phyloP scores from a whole-genome alignment of 2,329 filamentous ascomycete species.

The Thielaviopsis punctulata region DNA sequence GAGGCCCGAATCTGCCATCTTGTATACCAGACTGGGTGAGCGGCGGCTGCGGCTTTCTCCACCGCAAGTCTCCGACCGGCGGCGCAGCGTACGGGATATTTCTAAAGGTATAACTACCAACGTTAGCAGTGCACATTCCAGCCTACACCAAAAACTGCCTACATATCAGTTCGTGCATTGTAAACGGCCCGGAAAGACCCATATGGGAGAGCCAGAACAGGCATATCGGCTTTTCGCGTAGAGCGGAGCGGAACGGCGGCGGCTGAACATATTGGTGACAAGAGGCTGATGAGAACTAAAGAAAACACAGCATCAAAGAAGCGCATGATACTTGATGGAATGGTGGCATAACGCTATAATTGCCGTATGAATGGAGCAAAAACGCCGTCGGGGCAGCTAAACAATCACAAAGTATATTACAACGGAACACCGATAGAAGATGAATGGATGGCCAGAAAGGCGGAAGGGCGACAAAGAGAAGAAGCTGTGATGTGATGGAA shows the following conservation, averaged over 20 bases:
- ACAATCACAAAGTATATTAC: neutral
- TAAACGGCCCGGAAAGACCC: slow-evolving; percentile 12
- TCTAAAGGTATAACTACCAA: slow-evolving; percentile 18
- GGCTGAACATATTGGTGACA: neutral
- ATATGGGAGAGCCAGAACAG: slow-evolving; percentile 12
- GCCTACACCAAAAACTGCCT: neutral
- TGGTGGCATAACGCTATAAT: neutral
- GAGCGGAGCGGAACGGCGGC: slow-evolving; percentile 1
- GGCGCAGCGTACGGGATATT: slow-evolving; percentile 28
- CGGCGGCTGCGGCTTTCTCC: slow-evolving; percentile 23
- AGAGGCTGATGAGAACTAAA: slow-evolving; percentile 2
- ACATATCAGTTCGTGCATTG: slow-evolving; percentile 12
- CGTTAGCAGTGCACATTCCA: neutral
- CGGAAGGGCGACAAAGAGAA: neutral
- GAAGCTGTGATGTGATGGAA: neutral
- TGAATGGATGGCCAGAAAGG: neutral
- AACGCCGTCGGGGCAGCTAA: neutral
- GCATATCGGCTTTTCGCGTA: slow-evolving; percentile 7
- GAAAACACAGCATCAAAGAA: slow-evolving; percentile 1
- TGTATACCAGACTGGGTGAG: slow-evolving; percentile 10
- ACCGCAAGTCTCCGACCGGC: slow-evolving; percentile 23
- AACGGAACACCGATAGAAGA: neutral
- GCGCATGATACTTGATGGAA: neutral
- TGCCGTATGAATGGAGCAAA: neutral
- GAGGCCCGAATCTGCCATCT: slow-evolving; percentile 9